These are phyloP conservation scores for Anethum foeniculum DNA, from an alignment of 140 eudicot genomes.

Conservation along the genomic window DNA sequence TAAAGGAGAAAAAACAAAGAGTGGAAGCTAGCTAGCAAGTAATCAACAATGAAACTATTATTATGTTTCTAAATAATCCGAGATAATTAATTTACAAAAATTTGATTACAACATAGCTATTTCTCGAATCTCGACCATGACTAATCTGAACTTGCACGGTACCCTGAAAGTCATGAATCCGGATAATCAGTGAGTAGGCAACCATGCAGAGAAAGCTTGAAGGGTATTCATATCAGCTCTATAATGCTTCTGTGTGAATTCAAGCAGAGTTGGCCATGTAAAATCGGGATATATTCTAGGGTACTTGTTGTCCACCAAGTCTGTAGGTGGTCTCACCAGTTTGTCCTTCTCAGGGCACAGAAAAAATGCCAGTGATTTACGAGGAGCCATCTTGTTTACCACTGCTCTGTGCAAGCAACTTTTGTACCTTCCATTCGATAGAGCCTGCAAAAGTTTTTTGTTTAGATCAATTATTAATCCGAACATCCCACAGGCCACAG, in stretches of 20 bases:
- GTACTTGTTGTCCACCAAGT: slow-evolving; percentile 64
- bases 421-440: slow-evolving; percentile 81
- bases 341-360: slow-evolving; percentile 78
- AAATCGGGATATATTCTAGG: slow-evolving; percentile 87
- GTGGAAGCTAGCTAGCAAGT: neutral
- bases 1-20: neutral
- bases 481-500: neutral
- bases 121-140: neutral
- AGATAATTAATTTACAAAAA: slow-evolving; percentile 8
- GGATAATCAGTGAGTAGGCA: slow-evolving; percentile 13
- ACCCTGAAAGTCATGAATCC: neutral
- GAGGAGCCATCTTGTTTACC: slow-evolving; percentile 64
- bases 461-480: neutral
- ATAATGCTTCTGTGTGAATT: slow-evolving; percentile 88
- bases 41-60: neutral
- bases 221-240: slow-evolving; percentile 94
- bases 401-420: slow-evolving; percentile 96
- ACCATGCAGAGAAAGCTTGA: slow-evolving; percentile 63
- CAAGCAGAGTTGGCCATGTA: slow-evolving; percentile 64
- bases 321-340: slow-evolving; percentile 77
- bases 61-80: neutral
- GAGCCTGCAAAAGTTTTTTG: slow-evolving; percentile 47
- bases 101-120: neutral
- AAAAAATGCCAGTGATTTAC: slow-evolving; percentile 90
- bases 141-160: neutral